Evolutionary conservation across 2,329 filamentous ascomycete genomes (phyloP), one percentile per base, ranked within the genome.

Genomic region (Microdochium trichocladiopsis): DNA sequence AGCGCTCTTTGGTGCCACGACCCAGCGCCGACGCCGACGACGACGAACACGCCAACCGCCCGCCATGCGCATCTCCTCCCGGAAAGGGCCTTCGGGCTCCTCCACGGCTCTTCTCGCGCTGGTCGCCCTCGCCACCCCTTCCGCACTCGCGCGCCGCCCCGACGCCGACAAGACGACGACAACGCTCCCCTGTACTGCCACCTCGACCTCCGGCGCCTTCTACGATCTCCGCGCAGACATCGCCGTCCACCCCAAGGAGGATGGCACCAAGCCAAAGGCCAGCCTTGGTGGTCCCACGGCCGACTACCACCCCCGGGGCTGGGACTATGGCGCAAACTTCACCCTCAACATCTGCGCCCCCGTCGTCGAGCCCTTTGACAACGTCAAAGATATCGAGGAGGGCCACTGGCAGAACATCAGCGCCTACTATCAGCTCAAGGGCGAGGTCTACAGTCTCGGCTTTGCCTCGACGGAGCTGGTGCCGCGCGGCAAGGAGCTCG

Each of bases 331-430:
- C 56, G 82, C 83, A 57, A 93, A 93, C 72, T 94, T 94, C 63
- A 93, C 88, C 2, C 65, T 93, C 61, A 94, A 94, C 70, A 85
- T 94, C 60, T 94, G 89, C 72, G 84, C 78, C 33, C 76, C 87
- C 1, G 86, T 92, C n/a, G 78, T 91, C 16, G 82, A 87, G 59
- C 72, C 80, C 16, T 73, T 87, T 21, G 72, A 77, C 45, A 74
- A 82, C 56, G 80, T 88, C 10, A 77, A 80, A 11, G 87, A 85
- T n/a, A 67, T 92, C 3, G 76, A 83, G 47, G 75, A 80, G 67
- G 65, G 66, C 52, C 61, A 75, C 48, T 89, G 84, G 84, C 74
- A 73, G 69, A 92, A 93, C 60, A 81, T 93, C 58, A 90, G 87
- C 74, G 89, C 88, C 21, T 92, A 85, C 64, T 94, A 93, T 64